Evolutionary conservation across 75 land plant genomes (phyloP).

Genomic region (Pinus albicaulis): DNA sequence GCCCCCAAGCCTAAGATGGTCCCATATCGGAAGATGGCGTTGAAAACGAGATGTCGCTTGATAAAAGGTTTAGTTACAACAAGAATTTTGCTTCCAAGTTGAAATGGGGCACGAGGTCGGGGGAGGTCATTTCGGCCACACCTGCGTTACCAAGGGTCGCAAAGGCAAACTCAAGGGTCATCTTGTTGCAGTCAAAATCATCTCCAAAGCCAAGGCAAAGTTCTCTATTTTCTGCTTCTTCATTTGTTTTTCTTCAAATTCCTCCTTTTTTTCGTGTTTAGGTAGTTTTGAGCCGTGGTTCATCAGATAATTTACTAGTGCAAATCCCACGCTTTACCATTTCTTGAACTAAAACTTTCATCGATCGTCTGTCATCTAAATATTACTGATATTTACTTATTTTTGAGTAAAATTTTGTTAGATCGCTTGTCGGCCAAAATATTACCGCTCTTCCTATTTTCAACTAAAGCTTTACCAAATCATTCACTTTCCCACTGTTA

Average conservation of each 20-base stretch:
- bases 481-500: background rate
- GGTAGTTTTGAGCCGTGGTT: no score
- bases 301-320: background rate
- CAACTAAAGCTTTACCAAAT: background rate
- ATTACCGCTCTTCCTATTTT: background rate
- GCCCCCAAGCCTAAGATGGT: constrained; percentile 49
- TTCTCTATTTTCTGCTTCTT: background rate
- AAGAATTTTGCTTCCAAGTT: constrained; percentile 48
- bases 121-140: constrained; percentile 56
- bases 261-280: background rate
- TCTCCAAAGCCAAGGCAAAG: constrained; percentile 57
- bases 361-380: background rate
- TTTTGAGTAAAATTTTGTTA: background rate
- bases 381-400: background rate
- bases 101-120: constrained; percentile 59
- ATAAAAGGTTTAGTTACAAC: constrained; percentile 43
- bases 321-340: background rate
- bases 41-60: constrained; percentile 32
- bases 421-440: background rate
- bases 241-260: background rate
- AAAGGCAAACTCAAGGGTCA: constrained; percentile 54
- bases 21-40: constrained; percentile 58
- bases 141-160: constrained; percentile 36
- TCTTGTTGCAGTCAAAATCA: constrained; percentile 51
- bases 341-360: background rate